phyloP scores from a whole-genome alignment of 2,329 filamentous ascomycete species.

The Penicillium sp. region DNA sequence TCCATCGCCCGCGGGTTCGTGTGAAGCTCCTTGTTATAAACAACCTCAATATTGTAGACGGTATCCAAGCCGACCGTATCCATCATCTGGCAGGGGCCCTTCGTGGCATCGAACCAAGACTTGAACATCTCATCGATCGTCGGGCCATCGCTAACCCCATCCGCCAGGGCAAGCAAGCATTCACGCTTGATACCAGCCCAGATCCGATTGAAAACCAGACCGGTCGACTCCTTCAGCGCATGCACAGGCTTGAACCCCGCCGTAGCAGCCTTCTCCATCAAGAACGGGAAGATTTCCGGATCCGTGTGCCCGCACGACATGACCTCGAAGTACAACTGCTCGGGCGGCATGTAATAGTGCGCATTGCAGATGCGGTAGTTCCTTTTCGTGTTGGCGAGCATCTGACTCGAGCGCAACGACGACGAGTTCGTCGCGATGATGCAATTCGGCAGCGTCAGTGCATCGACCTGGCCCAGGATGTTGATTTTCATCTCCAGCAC shows the following conservation, averaged over 20 bases:
- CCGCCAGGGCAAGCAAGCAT: conserved; percentile 20
- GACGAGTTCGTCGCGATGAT: conserved; percentile 23
- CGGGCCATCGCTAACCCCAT: conserved; percentile 20
- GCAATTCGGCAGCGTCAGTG: conserved; percentile 16
- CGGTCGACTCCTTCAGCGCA: conserved; percentile 20
- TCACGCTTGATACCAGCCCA: conserved; percentile 24
- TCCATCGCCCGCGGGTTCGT: conserved; percentile 13
- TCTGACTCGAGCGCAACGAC: conserved; percentile 20
- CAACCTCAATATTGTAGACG: conserved; percentile 24
- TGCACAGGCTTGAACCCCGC: conserved; percentile 23
- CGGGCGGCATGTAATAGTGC: conserved; percentile 27
- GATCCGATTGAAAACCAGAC: conserved; percentile 24
- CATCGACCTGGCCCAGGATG: conserved; percentile 16
- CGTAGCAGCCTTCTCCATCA: conserved; percentile 19
- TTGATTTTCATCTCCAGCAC: conserved; percentile 22
- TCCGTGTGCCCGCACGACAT: conserved; percentile 25
- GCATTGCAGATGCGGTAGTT: conserved; percentile 28
- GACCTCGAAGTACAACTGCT: conserved; percentile 21
- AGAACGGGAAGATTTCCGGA: conserved; percentile 20
- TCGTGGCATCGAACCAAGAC: conserved; percentile 22
- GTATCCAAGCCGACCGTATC: conserved; percentile 28
- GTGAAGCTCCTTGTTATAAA: conserved; percentile 16
- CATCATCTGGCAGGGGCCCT: conserved; percentile 27
- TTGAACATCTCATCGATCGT: conserved; percentile 26
- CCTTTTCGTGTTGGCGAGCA: conserved; percentile 20